Evolutionary conservation across 768 basidiomycete genomes (phyloP), one percentile per base, ranked within the genome.

Genomic region (Lyophyllum shimeji): DNA sequence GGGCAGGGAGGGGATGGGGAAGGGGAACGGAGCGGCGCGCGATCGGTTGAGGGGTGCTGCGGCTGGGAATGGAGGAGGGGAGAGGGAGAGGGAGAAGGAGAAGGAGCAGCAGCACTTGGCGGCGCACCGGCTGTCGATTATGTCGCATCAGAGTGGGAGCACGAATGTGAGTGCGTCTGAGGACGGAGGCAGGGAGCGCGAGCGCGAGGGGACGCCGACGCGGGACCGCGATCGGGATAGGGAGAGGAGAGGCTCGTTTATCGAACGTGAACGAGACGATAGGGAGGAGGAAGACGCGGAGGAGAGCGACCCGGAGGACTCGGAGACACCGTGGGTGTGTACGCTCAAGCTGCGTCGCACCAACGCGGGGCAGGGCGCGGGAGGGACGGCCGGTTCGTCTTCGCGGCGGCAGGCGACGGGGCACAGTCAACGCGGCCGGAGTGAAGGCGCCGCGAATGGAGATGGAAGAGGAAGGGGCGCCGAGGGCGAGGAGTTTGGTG

Each of bases 311-410:
- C 91, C 95, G 0, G 95, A 98, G 67, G 96, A 98, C 65, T 93
- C 91, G 43, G 95, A 98, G 71, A 95, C 93, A 21, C 94, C 96
- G 0, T 98, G 95, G 95, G 85, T 87, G 45, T 98, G 95, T 66
- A 85, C 84, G n/a, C 77, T 94, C 60, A 83, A 86, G 57, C 75
- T 89, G 31, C 81, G 86, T 20, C 74, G 82, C 21, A 50, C 60
- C 3, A n/a, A n/a, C 17, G n/a, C 15, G 17, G 39, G 39, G 5
- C 5, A 5, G 17, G 58, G 51, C 15, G 34, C 29, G 5, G n/a
- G 50, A 39, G 60, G 53, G 29, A 58, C 60, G 53, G 57, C 52
- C 7, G 55, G 44, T 29, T 55, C 61, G 55, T 61, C 20, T 21
- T 62, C 65, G 31, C 52, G 60, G 18, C 59, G 58, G 49, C 58